phyloP scores from a whole-genome alignment of 345 rosid genomes.

The Pugionium cornutum region DNA sequence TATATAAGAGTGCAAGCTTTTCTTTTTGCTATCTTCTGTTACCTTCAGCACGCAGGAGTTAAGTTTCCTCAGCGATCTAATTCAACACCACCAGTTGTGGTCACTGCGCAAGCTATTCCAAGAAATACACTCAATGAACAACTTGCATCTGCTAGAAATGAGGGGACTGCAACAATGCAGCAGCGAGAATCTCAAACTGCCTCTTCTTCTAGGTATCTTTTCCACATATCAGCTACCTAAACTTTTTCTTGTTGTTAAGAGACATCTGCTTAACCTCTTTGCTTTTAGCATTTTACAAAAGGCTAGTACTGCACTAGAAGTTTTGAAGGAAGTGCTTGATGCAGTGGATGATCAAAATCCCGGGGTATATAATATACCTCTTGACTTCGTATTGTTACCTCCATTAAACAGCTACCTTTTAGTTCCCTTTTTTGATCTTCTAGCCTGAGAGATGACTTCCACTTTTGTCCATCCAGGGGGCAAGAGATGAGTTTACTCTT shows the following conservation, averaged over 20 bases:
- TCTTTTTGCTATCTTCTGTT: constrained; percentile 23
- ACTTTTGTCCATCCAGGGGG: constrained; percentile 58
- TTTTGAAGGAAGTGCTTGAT: constrained; percentile 85
- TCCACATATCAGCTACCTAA: constrained; percentile 1
- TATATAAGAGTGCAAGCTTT: constrained; percentile 20
- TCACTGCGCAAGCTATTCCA: constrained; percentile 45
- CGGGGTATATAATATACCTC: constrained; percentile 55
- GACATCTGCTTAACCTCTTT: constrained; percentile 22
- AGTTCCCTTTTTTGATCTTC: constrained; percentile 7
- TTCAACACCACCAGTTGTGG: constrained; percentile 44
- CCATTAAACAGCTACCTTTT: constrained; percentile 20
- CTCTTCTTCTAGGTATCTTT: constrained; percentile 74
- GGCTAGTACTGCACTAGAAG: constrained; percentile 82
- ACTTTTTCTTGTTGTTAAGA: neutral
- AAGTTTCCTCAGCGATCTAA: constrained; percentile 68
- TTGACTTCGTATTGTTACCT: constrained; percentile 13
- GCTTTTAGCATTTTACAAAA: constrained; percentile 76
- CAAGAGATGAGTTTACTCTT: constrained; percentile 89
- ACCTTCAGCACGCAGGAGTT: constrained; percentile 74
- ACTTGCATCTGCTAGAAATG: constrained; percentile 56
- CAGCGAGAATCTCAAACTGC: constrained; percentile 49
- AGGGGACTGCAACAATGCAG: constrained; percentile 43
- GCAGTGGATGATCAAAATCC: constrained; percentile 80
- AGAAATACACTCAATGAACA: constrained; percentile 57
- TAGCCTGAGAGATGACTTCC: constrained; percentile 14